These are phyloP conservation scores for Nakazawaea siamensis DNA, from an alignment of 805 yeast species.

Conservation along the genomic window DNA sequence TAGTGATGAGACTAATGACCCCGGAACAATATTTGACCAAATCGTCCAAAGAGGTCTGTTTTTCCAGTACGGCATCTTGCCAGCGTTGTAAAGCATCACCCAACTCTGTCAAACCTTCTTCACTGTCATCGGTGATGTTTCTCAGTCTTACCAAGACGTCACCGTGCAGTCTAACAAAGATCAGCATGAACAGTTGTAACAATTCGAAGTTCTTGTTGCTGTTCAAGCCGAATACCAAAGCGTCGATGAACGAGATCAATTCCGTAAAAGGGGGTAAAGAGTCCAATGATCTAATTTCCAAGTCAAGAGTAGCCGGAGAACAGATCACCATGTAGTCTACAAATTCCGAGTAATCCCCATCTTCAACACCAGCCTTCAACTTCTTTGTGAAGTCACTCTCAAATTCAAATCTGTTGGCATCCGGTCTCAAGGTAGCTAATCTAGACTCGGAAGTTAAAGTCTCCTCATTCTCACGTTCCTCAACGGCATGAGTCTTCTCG, in stretches of 20 bases:
- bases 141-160: slow-evolving; percentile 47
- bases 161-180: slow-evolving; percentile 73
- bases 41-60: slow-evolving; percentile 49
- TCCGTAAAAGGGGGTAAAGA: slow-evolving; percentile 61
- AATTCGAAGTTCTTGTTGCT: slow-evolving; percentile 63
- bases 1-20: slow-evolving; percentile 52
- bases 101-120: slow-evolving; percentile 9
- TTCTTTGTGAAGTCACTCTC: slow-evolving; percentile 68
- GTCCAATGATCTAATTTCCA: slow-evolving; percentile 79
- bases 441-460: slow-evolving; percentile 22
- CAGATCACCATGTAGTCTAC: slow-evolving; percentile 45
- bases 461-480: slow-evolving; percentile 20
- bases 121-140: slow-evolving; percentile 1
- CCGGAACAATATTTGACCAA: slow-evolving; percentile 76
- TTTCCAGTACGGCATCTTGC: slow-evolving; percentile 31
- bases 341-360: slow-evolving; percentile 37
- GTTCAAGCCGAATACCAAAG: slow-evolving; percentile 51
- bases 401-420: slow-evolving; percentile 34
- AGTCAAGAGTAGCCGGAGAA: slow-evolving; percentile 73
- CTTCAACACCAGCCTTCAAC: slow-evolving; percentile 37
- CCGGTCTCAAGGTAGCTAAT: slow-evolving; percentile 23
- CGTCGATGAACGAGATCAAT: slow-evolving; percentile 55
- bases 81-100: slow-evolving; percentile 42
- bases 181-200: slow-evolving; percentile 69
- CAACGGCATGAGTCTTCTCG: slow-evolving; percentile 14